These are phyloP conservation scores for Toxicodendron radicans DNA, from an alignment of 345 rosid species.

Conservation along the genomic window DNA sequence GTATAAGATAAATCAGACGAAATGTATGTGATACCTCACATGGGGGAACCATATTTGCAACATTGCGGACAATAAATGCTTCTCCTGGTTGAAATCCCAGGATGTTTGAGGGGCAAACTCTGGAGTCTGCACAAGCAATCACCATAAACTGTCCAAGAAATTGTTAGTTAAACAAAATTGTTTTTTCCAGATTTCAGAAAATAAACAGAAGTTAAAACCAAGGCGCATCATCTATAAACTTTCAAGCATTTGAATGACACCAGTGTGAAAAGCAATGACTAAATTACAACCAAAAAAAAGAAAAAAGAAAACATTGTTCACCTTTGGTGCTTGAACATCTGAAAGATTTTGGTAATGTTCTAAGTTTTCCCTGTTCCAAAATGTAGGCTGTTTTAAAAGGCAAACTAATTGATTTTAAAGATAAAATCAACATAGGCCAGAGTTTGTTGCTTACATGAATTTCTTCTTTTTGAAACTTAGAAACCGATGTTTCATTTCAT, in stretches of 20 bases:
- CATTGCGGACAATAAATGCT: constrained; percentile 87
- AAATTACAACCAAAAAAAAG: not conserved
- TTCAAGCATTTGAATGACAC: not conserved
- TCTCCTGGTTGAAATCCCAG: constrained; percentile 98
- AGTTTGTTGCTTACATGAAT: constrained; percentile 57
- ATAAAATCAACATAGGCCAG: constrained; percentile 10
- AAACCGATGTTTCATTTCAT: constrained; percentile 68
- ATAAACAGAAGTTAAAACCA: constrained; percentile 8
- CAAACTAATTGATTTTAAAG: constrained; percentile 7
- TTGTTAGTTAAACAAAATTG: constrained; percentile 26
- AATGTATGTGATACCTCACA: constrained; percentile 57
- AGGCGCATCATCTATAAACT: not conserved
- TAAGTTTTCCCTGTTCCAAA: constrained; percentile 62
- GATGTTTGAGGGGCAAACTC: constrained; percentile 89
- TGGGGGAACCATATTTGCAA: constrained; percentile 86
- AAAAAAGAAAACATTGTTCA: constrained; percentile 20
- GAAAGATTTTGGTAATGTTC: constrained; percentile 70
- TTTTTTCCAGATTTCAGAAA: not conserved
- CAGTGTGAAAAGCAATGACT: not conserved
- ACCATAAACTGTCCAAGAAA: constrained; percentile 76
- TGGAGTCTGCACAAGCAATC: constrained; percentile 96
- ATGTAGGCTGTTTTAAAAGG: constrained; percentile 14
- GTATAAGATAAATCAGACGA: not conserved
- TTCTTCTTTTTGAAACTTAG: constrained; percentile 64
- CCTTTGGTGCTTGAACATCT: constrained; percentile 84